A percentile compares a stretch with the other conserved stretches of the same genome.
Evolutionary conservation across 2,329 filamentous ascomycete genomes (phyloP).

Genomic region (Didymella pinodella): DNA sequence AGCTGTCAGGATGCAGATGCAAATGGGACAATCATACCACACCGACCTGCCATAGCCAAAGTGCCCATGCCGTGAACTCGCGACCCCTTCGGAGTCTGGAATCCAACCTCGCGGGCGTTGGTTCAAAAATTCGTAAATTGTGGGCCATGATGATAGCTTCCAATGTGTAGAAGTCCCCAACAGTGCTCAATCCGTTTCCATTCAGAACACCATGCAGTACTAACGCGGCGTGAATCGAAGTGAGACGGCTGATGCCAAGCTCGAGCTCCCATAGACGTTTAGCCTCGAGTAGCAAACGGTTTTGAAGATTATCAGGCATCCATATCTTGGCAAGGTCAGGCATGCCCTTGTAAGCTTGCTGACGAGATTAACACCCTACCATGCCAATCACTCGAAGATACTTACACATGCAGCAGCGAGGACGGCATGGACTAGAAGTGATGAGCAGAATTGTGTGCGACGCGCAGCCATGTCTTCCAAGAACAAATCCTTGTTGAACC

Average conservation of each 20-base stretch:
- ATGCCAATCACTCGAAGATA: background rate
- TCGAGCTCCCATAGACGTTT: slow-evolving; percentile 34
- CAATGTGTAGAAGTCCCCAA: slow-evolving; percentile 22
- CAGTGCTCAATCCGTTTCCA: slow-evolving; percentile 17
- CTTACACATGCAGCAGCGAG: slow-evolving; percentile 34
- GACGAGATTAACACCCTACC: slow-evolving; percentile 4
- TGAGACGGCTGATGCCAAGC: slow-evolving; percentile 19
- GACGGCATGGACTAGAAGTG: slow-evolving; percentile 31
- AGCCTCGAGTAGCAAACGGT: slow-evolving; percentile 32
- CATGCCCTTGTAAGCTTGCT: slow-evolving; percentile 21
- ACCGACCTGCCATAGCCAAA: slow-evolving; percentile 20
- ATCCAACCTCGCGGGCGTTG: background rate
- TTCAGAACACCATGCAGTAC: slow-evolving; percentile 9
- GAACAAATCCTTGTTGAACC: slow-evolving; percentile 31
- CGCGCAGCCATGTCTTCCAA: slow-evolving; percentile 30
- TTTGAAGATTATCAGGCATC: slow-evolving; percentile 27
- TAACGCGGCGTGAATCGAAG: slow-evolving; percentile 28
- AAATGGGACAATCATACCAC: background rate
- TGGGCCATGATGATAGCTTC: slow-evolving; percentile 26
- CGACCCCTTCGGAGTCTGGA: slow-evolving; percentile 1
- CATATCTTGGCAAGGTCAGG: slow-evolving; percentile 20
- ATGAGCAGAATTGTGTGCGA: slow-evolving; percentile 25
- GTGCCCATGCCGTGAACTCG: slow-evolving; percentile 24
- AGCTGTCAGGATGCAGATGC: background rate
- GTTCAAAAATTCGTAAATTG: slow-evolving; percentile 24